A percentile compares a stretch with the other conserved stretches of the same genome.
phyloP scores from a whole-genome alignment of 2,329 filamentous ascomycete species.

The Parascedosporium putredinis region DNA sequence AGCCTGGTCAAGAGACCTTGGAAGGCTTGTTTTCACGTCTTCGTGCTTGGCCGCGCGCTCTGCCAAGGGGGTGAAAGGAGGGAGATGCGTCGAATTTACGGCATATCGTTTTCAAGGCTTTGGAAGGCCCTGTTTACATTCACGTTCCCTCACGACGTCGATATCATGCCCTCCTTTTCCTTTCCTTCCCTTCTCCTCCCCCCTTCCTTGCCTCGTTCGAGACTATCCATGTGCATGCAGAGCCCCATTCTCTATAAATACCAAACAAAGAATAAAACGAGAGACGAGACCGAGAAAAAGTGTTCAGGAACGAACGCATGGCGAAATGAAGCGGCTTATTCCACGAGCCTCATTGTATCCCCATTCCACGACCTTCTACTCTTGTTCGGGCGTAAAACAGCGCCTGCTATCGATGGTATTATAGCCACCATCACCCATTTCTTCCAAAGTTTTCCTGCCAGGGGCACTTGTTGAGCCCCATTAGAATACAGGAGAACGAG shows the following conservation, averaged over 20 bases:
- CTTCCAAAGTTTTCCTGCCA: neutral
- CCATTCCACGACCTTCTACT: neutral
- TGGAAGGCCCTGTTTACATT: too few relatives aligned
- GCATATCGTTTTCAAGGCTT: too few relatives aligned
- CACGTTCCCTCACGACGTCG: too few relatives aligned
- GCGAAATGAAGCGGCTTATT: neutral
- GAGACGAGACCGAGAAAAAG: neutral
- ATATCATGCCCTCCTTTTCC: too few relatives aligned
- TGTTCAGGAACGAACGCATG: neutral
- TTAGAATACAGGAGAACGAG: too few relatives aligned
- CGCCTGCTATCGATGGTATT: neutral
- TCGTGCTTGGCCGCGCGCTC: neutral
- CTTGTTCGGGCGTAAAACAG: neutral
- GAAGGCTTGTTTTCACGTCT: neutral
- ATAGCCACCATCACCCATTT: neutral
- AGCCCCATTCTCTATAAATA: neutral
- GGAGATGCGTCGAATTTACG: too few relatives aligned
- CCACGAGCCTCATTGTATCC: neutral
- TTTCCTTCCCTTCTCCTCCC: too few relatives aligned
- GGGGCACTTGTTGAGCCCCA: neutral
- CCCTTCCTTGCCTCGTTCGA: too few relatives aligned
- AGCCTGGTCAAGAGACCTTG: neutral
- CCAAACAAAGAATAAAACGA: neutral
- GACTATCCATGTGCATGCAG: neutral
- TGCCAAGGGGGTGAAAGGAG: too few relatives aligned